Conservation (phyloP, 306 rosid species). For the Citrullus mucosospermus region DNA sequence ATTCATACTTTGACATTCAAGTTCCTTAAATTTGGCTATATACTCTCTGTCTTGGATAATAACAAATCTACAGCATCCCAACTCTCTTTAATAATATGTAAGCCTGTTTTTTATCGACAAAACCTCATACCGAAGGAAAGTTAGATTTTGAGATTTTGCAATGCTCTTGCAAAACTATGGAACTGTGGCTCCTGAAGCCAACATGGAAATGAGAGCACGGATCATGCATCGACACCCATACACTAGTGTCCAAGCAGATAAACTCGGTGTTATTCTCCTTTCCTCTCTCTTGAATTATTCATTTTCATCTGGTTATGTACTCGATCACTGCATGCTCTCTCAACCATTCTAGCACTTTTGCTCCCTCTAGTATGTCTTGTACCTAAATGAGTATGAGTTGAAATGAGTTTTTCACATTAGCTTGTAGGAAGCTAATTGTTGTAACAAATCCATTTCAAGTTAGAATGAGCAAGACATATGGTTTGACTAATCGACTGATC, state of each 20-base stretch:
- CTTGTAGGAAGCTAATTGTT: not conserved
- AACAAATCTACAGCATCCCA: not conserved
- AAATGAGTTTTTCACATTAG: not conserved
- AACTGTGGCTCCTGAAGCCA: not conserved
- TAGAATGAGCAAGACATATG: not conserved
- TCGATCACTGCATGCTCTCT: slow-evolving; percentile 69
- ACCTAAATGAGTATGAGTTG: slow-evolving; percentile 33
- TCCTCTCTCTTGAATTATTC: not conserved
- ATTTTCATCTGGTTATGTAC: slow-evolving; percentile 40
- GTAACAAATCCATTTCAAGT: not conserved
- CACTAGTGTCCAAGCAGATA: not conserved
- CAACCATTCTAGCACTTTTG: slow-evolving; percentile 97
- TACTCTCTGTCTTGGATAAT: not conserved
- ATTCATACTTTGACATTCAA: not conserved
- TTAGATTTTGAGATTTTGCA: not conserved
- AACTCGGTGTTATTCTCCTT: not conserved
- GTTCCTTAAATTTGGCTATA: not conserved
- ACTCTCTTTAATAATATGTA: not conserved
- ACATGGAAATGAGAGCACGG: not conserved
- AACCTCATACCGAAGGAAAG: not conserved
- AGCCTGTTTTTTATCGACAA: not conserved
- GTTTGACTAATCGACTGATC: not conserved
- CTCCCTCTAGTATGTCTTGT: slow-evolving; percentile 92
- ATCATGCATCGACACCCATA: not conserved
- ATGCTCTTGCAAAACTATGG: not conserved